Percentiles rank a stretch among this genome's conserved stretches.
These are phyloP conservation scores for Firmiana major DNA, from an alignment of 345 rosid species.

Conservation along the genomic window DNA sequence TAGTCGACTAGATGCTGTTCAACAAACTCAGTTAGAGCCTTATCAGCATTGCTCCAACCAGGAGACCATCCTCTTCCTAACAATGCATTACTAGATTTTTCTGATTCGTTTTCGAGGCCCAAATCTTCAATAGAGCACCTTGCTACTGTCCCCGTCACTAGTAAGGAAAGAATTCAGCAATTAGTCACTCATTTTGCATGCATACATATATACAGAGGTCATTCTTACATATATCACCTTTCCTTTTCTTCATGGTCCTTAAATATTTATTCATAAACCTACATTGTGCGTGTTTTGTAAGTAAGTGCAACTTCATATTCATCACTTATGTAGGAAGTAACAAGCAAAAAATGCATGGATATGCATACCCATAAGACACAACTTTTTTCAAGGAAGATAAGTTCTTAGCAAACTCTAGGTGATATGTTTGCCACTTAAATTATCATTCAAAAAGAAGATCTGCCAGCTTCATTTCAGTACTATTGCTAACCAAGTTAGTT, in stretches of 20 bases:
- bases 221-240: neutral
- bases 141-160: constrained; percentile 42
- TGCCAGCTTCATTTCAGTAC: neutral
- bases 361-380: neutral
- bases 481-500: neutral
- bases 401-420: neutral
- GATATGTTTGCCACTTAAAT: neutral
- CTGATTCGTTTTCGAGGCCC: constrained; percentile 78
- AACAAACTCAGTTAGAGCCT: constrained; percentile 55
- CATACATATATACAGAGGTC: neutral
- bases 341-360: neutral
- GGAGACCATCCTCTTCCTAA: constrained; percentile 92
- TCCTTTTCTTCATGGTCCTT: neutral
- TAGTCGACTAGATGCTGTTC: constrained; percentile 59
- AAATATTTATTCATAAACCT: neutral
- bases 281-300: neutral
- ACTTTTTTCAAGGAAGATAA: neutral
- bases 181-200: neutral
- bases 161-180: neutral
- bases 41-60: constrained; percentile 88
- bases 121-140: constrained; percentile 65
- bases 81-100: constrained; percentile 79
- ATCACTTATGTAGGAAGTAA: neutral
- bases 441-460: neutral
- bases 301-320: neutral